phyloP scores from a whole-genome alignment of 2,329 filamentous ascomycete genomes.

The Ophiocordyceps unilateralis region DNA sequence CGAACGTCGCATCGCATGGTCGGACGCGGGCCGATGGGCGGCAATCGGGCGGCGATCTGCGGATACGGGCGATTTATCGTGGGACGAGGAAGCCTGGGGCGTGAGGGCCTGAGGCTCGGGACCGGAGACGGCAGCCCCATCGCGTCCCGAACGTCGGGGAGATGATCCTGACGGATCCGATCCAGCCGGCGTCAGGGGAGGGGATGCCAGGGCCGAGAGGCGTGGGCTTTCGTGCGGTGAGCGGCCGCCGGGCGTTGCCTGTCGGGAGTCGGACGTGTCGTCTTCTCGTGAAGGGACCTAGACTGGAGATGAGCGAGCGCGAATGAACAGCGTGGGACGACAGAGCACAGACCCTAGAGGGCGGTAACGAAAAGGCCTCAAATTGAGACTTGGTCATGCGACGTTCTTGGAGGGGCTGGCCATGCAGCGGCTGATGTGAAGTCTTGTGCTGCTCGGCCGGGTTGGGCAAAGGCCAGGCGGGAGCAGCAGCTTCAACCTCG shows the following conservation, averaged over 20 bases:
- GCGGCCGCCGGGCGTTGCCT: conserved; percentile 43
- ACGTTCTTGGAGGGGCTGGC: conserved; percentile 60
- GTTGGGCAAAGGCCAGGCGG: neutral
- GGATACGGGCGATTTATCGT: conserved; percentile 28
- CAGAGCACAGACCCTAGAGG: conserved; percentile 51
- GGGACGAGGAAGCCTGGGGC: conserved; percentile 46
- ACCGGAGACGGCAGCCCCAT: conserved; percentile 20
- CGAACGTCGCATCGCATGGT: conserved; percentile 22
- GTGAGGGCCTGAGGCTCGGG: conserved; percentile 37
- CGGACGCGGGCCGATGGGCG: conserved; percentile 25
- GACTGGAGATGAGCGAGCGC: neutral
- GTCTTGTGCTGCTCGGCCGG: conserved; percentile 46
- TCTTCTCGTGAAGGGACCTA: conserved; percentile 45
- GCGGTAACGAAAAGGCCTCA: conserved; percentile 76
- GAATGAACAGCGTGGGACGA: conserved; percentile 2
- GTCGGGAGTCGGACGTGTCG: conserved; percentile 40
- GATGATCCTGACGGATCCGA: conserved; percentile 29
- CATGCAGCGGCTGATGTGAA: conserved; percentile 55
- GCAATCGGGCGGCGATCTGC: conserved; percentile 21
- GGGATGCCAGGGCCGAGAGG: conserved; percentile 61
- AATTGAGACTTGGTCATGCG: conserved; percentile 78
- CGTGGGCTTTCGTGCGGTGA: conserved; percentile 53
- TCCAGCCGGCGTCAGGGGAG: conserved; percentile 73
- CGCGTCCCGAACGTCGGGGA: conserved; percentile 10
- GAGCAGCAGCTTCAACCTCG: conserved; percentile 45